Evolutionary conservation across 2,329 filamentous ascomycete species (phyloP), one percentile per base, ranked within the genome.

Genomic region (Diatrype stigma): DNA sequence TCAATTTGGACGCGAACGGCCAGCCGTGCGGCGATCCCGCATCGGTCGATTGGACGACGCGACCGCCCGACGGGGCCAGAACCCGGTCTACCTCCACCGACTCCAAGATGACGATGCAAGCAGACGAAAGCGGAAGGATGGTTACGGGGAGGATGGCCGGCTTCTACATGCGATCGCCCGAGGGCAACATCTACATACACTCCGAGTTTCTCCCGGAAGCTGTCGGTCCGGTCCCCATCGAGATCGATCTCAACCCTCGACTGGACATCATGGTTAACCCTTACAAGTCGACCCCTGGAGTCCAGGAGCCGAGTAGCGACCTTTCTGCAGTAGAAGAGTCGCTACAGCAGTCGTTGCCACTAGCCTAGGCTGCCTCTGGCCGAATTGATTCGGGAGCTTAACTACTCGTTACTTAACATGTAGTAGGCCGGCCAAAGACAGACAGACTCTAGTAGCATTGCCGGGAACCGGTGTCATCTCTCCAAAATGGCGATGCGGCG

Each of bases 21-120:
- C 38, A 56, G n/a, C 32, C 57, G 6, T 42, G 53, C 8, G 54
- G 53, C 8, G 54, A 44, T 44, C 14, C 53, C 1, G 44, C 51
- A 30, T 30, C 26, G 3, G 52, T 59, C 8, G 35, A 34, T 6
- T 64, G 61, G 47, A 56, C 61, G 1, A 59, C 52, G 14, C 42
- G 63, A 2, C 65, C 66, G 0, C 53, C 60, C 3, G 65, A 67
- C 34, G 62, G 59, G 42, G 53, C 49, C 42, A 60, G 66, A 28
- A 50, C 65, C 45, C 57, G 60, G 19, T 63, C 65, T 38, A 54
- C 56, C 14, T 53, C 55, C 3, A 60, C 52, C 11, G 49, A 56
- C n/a, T 55, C 56, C 7, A 32, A 53, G 7, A 45, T 50, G 3
- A 37, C 47, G 10, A n/a, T 53, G 12, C 53, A 55, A 28, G 45